Evolutionary conservation across 345 rosid genomes (phyloP).

Genomic region (Dimocarpus longan): DNA sequence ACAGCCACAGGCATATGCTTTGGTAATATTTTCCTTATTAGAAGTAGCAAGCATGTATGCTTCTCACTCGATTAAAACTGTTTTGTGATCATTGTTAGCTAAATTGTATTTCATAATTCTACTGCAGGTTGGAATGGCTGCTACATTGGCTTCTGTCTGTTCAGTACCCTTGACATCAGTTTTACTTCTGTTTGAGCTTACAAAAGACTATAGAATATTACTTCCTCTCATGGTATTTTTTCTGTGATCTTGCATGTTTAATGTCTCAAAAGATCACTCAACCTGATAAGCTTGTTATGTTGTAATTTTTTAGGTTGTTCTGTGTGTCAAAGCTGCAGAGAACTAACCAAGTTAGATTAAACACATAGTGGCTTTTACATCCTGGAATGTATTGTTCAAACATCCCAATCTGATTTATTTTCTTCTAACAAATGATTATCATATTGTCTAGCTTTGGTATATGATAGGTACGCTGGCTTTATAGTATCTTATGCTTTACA

Average conservation of each 20-base stretch:
- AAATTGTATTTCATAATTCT: constrained; percentile 25
- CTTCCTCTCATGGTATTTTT: constrained; percentile 94
- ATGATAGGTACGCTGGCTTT: neutral
- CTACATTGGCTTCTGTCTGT: constrained; percentile 96
- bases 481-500: neutral
- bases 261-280: constrained; percentile 2
- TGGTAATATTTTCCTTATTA: constrained; percentile 51
- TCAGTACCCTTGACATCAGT: constrained; percentile 98
- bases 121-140: constrained; percentile 98
- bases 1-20: constrained; percentile 97
- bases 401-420: neutral
- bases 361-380: neutral
- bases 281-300: constrained; percentile 3
- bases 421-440: neutral
- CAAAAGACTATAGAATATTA: constrained; percentile 92
- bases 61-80: neutral
- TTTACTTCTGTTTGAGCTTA: constrained; percentile 88
- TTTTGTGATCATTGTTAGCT: constrained; percentile 14
- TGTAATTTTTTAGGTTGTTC: neutral
- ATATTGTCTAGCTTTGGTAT: neutral
- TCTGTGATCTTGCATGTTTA: constrained; percentile 9
- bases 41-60: neutral
- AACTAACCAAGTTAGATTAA: constrained; percentile 11
- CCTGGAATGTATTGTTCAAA: constrained; percentile 5
- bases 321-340: constrained; percentile 3